Conservation (phyloP, 108 stramenopile species). For the Ochromonas danica region DNA sequence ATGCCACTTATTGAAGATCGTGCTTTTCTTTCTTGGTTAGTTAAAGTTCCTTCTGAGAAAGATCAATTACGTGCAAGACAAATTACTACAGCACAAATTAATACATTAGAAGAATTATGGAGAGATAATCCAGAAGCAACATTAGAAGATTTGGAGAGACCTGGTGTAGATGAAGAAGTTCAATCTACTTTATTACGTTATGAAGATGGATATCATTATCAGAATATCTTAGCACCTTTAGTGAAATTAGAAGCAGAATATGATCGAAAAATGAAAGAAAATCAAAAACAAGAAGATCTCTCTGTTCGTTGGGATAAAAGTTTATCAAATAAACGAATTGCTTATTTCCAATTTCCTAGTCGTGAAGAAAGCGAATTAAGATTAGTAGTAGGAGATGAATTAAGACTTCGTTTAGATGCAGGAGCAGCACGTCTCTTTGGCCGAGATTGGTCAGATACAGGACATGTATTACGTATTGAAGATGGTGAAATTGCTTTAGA, state of each 20-base stretch:
- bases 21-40: conserved; percentile 85
- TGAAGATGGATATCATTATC: conserved; percentile 97
- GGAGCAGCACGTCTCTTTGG: conserved; percentile 75
- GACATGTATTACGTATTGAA: conserved; percentile 77
- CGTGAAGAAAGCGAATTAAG: conserved; percentile 53
- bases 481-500: conserved; percentile 90
- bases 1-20: conserved; percentile 89
- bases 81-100: conserved; percentile 80
- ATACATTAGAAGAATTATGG: conserved; percentile 91
- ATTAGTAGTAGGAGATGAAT: conserved; percentile 88
- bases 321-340: conserved; percentile 75
- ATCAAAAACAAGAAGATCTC: conserved; percentile 77
- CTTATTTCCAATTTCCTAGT: conserved; percentile 67
- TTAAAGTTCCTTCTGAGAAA: conserved; percentile 76
- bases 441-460: conserved; percentile 80
- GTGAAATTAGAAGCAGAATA: conserved; percentile 98
- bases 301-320: conserved; percentile 86
- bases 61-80: conserved; percentile 72
- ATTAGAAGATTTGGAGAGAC: conserved; percentile 80
- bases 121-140: conserved; percentile 80
- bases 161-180: conserved; percentile 73
- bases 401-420: conserved; percentile 73
- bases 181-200: conserved; percentile 75
- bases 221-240: conserved; percentile 90
- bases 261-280: conserved; percentile 88